Conservation (phyloP, 345 rosid species). For the Triadica sebifera region DNA sequence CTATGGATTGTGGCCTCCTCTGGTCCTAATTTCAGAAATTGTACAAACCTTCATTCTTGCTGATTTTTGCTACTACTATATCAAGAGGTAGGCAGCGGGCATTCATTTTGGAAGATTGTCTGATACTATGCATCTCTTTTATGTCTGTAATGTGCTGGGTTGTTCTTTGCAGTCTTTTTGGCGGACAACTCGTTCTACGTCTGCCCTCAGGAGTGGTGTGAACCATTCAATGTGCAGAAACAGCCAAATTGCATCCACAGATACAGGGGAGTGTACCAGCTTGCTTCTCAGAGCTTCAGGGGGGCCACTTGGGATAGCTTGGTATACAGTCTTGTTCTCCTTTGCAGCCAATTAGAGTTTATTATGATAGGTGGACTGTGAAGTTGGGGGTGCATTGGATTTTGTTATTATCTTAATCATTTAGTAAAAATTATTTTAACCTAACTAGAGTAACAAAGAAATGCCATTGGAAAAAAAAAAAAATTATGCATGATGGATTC, state of each 20-base stretch:
- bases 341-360: slow-evolving; percentile 9
- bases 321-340: neutral
- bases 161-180: slow-evolving; percentile 23
- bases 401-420: slow-evolving; percentile 2
- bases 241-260: neutral
- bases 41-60: slow-evolving; percentile 34
- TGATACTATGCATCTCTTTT: neutral
- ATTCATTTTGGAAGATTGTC: neutral
- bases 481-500: neutral
- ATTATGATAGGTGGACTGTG: neutral
- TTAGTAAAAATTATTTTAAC: neutral
- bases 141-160: neutral
- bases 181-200: slow-evolving; percentile 31
- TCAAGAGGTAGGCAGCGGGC: slow-evolving; percentile 17
- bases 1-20: slow-evolving; percentile 30
- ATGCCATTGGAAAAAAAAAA: neutral
- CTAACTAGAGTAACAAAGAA: neutral
- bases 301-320: neutral
- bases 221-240: slow-evolving; percentile 1
- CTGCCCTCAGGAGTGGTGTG: slow-evolving; percentile 37
- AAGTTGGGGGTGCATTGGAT: slow-evolving; percentile 5
- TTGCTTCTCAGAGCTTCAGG: neutral
- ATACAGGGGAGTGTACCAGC: neutral
- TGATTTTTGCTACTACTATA: slow-evolving; percentile 34
- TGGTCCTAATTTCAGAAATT: slow-evolving; percentile 30